Conservation (phyloP, 768 basidiomycete genomes). For the Saitozyma sp. region DNA sequence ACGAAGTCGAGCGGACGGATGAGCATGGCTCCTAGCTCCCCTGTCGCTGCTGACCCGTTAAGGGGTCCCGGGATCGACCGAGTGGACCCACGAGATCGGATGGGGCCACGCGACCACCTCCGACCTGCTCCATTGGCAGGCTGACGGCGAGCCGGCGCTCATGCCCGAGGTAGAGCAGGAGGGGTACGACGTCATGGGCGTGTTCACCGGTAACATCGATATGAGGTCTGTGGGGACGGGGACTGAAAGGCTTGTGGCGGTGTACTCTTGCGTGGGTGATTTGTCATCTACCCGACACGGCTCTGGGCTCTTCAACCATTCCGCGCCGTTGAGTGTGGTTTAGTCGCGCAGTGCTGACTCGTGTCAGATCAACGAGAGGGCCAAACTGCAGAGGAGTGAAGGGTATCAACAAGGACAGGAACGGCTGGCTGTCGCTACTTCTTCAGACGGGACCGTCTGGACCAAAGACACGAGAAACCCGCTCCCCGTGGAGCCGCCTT, state of each 20-base stretch:
- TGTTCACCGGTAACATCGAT: constrained; percentile 5
- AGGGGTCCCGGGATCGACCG: constrained; percentile 2
- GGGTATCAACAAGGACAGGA: constrained; percentile 9
- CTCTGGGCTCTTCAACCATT: not conserved
- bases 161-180: not conserved
- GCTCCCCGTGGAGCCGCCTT: not conserved
- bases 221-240: not conserved
- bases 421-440: constrained; percentile 5
- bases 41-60: not conserved
- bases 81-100: not conserved
- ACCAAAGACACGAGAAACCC: constrained; percentile 7
- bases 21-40: too few species aligned
- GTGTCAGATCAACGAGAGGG: not conserved
- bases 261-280: not conserved
- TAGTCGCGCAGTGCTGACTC: not conserved
- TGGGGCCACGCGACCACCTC: not conserved
- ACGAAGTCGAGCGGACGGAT: too few species aligned
- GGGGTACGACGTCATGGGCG: constrained; percentile 1
- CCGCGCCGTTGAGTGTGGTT: too few species aligned
- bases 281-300: not conserved
- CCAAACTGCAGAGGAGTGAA: not conserved
- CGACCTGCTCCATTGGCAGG: not conserved
- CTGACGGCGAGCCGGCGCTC: not conserved
- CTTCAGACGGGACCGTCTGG: constrained; percentile 6
- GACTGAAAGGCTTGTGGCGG: not conserved